These are phyloP conservation scores for Eucalyptus tenuipes DNA, from an alignment of 345 rosid species.

Conservation along the genomic window DNA sequence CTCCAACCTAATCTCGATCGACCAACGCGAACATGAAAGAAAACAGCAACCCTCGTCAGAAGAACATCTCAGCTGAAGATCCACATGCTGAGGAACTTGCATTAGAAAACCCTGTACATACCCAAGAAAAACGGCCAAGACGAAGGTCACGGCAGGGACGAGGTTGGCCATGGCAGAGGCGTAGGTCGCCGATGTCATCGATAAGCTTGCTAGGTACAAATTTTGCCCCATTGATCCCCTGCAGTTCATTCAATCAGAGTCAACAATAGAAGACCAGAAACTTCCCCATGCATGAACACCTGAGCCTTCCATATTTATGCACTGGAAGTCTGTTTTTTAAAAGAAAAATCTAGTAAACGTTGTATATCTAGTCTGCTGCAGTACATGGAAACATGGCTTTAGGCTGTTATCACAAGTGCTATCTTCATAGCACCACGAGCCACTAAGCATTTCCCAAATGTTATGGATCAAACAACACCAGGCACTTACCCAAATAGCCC, in stretches of 20 bases:
- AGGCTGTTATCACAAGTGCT: not conserved
- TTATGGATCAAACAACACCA: not conserved
- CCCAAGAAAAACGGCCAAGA: no score
- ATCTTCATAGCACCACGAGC: not conserved
- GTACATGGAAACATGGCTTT: not conserved
- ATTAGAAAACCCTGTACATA: no score
- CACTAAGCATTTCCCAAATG: no score
- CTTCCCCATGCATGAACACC: not conserved
- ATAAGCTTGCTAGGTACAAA: not conserved
- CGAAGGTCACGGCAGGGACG: no score
- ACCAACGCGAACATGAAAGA: not conserved
- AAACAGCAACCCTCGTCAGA: not conserved
- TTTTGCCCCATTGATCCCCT: not conserved
- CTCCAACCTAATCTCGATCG: conserved; percentile 12
- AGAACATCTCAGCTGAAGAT: not conserved
- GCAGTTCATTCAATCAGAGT: not conserved
- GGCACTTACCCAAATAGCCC: conserved; percentile 35
- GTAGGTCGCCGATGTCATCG: not conserved
- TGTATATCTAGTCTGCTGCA: not conserved
- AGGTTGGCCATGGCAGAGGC: no score
- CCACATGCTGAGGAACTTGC: not conserved
- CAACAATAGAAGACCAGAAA: not conserved
- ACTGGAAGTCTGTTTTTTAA: not conserved
- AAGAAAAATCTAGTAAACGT: not conserved
- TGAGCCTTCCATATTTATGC: not conserved